These are phyloP conservation scores for Skeletonema potamos DNA, from an alignment of 108 stramenopile species.

Conservation along the genomic window DNA sequence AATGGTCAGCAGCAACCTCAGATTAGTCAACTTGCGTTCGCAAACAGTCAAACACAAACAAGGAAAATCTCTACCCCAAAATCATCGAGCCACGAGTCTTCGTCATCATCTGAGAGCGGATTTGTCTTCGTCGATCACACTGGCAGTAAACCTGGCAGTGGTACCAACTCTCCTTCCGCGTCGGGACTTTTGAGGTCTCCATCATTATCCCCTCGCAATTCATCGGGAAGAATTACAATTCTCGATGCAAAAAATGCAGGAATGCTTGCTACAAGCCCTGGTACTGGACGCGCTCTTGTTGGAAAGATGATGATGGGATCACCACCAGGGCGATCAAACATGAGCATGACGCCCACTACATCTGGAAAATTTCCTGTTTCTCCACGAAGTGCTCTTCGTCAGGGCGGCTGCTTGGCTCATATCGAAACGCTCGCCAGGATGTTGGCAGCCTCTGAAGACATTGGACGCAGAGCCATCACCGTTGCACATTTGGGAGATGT, in stretches of 20 bases:
- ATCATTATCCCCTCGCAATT: conserved; percentile 22
- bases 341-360: conserved; percentile 12
- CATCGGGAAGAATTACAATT: conserved; percentile 44
- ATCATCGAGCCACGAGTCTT: conserved; percentile 39
- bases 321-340: conserved; percentile 20
- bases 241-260: conserved; percentile 49
- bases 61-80: conserved; percentile 13
- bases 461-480: conserved; percentile 83
- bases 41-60: not conserved
- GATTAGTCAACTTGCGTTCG: not conserved
- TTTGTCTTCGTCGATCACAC: conserved; percentile 87
- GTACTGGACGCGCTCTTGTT: conserved; percentile 81
- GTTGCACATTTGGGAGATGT: conserved; percentile 88
- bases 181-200: conserved; percentile 15
- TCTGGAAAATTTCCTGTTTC: conserved; percentile 24
- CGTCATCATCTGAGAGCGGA: conserved; percentile 51
- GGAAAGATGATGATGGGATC: conserved; percentile 59
- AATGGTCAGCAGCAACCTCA: not conserved
- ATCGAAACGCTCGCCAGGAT: conserved; percentile 66
- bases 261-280: conserved; percentile 89
- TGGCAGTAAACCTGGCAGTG: conserved; percentile 27
- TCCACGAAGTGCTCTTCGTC: conserved; percentile 26
- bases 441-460: conserved; percentile 84
- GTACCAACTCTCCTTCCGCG: conserved; percentile 19
- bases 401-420: conserved; percentile 59